These are phyloP conservation scores for Nannochloropsis gaditana DNA, from an alignment of 108 stramenopile species.

Conservation along the genomic window DNA sequence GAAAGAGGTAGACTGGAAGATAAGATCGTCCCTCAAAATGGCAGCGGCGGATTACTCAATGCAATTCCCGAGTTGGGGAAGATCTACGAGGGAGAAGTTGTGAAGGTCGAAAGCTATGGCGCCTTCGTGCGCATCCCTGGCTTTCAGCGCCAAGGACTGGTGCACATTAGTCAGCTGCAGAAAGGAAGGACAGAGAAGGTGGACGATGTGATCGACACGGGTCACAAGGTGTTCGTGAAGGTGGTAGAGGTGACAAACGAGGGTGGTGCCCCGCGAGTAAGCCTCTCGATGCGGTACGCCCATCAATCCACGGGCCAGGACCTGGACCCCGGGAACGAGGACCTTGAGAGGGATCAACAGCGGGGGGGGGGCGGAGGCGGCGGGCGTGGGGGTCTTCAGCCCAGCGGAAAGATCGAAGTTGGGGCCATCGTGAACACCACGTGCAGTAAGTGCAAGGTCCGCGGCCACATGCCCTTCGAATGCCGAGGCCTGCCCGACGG, in stretches of 20 bases:
- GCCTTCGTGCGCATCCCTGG: constrained; percentile 16
- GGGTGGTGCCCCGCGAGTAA: background rate
- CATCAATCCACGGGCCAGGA: background rate
- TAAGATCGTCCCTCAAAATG: too few species aligned
- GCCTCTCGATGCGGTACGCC: background rate
- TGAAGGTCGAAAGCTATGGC: constrained; percentile 4
- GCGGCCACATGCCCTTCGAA: constrained; percentile 11
- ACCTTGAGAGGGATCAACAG: background rate
- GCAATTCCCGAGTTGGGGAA: background rate
- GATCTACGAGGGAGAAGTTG: background rate
- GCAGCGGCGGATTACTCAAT: too few species aligned
- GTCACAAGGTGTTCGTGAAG: constrained; percentile 20
- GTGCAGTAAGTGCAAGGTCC: background rate
- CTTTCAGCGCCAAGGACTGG: constrained; percentile 20
- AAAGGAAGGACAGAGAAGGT: background rate
- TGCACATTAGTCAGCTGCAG: background rate
- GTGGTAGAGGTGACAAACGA: background rate
- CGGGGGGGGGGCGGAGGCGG: background rate
- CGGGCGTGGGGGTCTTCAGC: background rate
- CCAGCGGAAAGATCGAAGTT: background rate
- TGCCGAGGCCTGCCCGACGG: background rate
- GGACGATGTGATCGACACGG: background rate
- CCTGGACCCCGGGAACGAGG: background rate
- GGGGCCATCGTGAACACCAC: background rate
- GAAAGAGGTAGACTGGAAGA: too few species aligned